A percentile compares a stretch with the other conserved stretches of the same genome.
Evolutionary conservation across 805 yeast species (phyloP).

Genomic region (Yarrowia keelungensis): DNA sequence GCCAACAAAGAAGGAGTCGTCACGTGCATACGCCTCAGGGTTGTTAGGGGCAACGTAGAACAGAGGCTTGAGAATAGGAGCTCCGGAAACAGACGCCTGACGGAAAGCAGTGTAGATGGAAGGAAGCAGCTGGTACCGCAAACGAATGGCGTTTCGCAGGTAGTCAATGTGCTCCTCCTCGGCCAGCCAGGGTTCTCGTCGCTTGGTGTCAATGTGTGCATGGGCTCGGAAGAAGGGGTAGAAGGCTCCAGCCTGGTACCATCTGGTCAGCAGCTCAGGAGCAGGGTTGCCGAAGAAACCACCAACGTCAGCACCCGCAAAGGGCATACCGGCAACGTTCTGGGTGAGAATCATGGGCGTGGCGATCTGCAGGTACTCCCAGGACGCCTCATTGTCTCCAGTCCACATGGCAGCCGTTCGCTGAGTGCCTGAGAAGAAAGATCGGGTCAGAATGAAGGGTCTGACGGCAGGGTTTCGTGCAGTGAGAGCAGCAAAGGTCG

Average conservation of each 20-base stretch:
- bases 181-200: conserved; percentile 91
- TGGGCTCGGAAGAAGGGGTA: conserved; percentile 97
- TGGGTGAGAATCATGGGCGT: conserved; percentile 87
- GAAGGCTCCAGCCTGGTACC: conserved; percentile 97
- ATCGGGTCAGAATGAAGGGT: conserved; percentile 87
- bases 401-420: conserved; percentile 95
- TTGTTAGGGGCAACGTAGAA: conserved; percentile 50
- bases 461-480: conserved; percentile 60
- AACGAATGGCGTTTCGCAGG: conserved; percentile 71
- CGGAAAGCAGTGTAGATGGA: conserved; percentile 80
- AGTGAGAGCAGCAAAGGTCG: conserved; percentile 72
- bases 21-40: conserved; percentile 61
- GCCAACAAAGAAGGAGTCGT: conserved; percentile 85
- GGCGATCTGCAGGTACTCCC: conserved; percentile 84
- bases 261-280: conserved; percentile 78
- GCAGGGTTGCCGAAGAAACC: conserved; percentile 94
- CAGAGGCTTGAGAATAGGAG: conserved; percentile 64
- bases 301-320: conserved; percentile 95
- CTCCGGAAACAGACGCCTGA: conserved; percentile 64
- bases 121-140: conserved; percentile 81
- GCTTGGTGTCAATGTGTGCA: conserved; percentile 90
- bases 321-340: conserved; percentile 86
- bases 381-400: conserved; percentile 92
- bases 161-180: conserved; percentile 73
- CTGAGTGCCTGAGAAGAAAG: conserved; percentile 92